These are phyloP conservation scores for Stephanodiscus minutulus DNA, from an alignment of 108 stramenopile species.

Conservation along the genomic window DNA sequence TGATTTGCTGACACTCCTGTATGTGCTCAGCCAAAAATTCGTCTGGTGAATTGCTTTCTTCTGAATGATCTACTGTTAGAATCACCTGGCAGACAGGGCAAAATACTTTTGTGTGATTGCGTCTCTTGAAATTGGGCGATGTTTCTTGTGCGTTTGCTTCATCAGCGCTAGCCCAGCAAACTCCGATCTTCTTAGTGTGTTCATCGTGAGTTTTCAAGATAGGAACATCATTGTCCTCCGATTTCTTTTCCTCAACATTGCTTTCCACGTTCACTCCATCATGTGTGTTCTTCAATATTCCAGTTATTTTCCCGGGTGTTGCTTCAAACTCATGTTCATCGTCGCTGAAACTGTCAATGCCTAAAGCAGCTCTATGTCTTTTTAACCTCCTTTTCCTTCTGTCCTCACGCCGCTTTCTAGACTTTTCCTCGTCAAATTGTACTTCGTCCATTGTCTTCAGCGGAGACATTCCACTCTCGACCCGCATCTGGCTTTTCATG, in stretches of 20 bases:
- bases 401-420: slow-evolving; percentile 36
- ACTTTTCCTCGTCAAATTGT: slow-evolving; percentile 43
- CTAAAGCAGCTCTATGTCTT: slow-evolving; percentile 20
- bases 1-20: slow-evolving; percentile 40
- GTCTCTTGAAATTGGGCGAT: slow-evolving; percentile 2
- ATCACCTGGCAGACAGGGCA: slow-evolving; percentile 47
- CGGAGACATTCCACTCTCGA: slow-evolving; percentile 33
- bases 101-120: slow-evolving; percentile 40
- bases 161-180: slow-evolving; percentile 12
- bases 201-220: slow-evolving; percentile 2
- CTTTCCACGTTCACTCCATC: not conserved
- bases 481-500: slow-evolving; percentile 42
- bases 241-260: not conserved
- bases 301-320: not conserved
- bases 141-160: not conserved
- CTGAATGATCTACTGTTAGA: slow-evolving; percentile 14
- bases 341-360: slow-evolving; percentile 5
- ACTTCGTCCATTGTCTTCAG: slow-evolving; percentile 45
- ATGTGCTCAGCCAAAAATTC: slow-evolving; percentile 49
- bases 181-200: slow-evolving; percentile 20
- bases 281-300: slow-evolving; percentile 15
- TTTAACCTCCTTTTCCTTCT: slow-evolving; percentile 29
- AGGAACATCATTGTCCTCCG: not conserved
- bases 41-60: slow-evolving; percentile 29
- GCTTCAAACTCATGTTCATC: slow-evolving; percentile 13